A percentile compares a stretch with the other conserved stretches of the same genome.
Evolutionary conservation across 164 flowering plant species (phyloP).

Genomic region (Brasenia schreberi): DNA sequence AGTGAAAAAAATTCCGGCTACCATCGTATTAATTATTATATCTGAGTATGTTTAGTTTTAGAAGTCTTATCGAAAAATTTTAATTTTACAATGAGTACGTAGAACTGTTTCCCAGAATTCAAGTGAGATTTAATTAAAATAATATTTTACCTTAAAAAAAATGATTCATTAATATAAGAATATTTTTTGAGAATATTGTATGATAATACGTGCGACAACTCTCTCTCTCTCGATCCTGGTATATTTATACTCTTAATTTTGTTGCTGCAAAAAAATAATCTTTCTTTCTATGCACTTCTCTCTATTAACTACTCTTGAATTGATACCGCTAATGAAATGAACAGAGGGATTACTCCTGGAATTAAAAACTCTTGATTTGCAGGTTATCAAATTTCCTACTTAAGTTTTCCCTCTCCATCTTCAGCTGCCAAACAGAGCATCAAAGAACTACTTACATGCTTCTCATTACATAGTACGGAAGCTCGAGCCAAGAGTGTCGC

Average conservation of each 20-base stretch:
- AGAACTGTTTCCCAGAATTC: background rate
- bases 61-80: background rate
- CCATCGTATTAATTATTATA: background rate
- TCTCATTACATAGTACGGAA: slow-evolving; percentile 17
- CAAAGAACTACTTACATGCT: slow-evolving; percentile 8
- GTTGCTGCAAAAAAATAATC: too few relatives aligned
- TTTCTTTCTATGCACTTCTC: too few relatives aligned
- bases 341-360: too few relatives aligned
- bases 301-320: background rate
- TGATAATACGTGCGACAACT: too few relatives aligned
- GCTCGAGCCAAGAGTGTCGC: slow-evolving; percentile 21
- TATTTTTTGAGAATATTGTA: too few relatives aligned
- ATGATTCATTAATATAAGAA: too few relatives aligned
- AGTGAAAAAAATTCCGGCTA: background rate
- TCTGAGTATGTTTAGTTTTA: background rate
- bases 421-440: background rate
- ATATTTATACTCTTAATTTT: too few relatives aligned
- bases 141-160: too few relatives aligned
- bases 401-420: too few relatives aligned
- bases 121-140: background rate
- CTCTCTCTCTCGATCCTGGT: too few relatives aligned
- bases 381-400: background rate
- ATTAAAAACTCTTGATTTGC: too few relatives aligned
- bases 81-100: background rate
- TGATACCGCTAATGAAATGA: background rate